Evolutionary conservation across 257 asterid species (phyloP).

Genomic region (Solanum lignicaule): DNA sequence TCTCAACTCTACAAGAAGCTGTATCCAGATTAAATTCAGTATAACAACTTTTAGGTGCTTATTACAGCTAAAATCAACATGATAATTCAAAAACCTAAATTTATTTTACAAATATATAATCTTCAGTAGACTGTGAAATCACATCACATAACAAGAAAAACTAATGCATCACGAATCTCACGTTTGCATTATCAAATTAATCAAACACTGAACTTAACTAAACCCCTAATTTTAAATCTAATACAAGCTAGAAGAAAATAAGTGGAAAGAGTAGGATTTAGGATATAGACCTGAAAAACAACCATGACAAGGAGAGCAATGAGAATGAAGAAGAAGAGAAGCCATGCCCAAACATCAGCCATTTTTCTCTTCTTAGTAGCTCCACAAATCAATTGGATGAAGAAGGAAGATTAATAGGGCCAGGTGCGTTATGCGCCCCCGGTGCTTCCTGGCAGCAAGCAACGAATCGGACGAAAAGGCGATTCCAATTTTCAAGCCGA

Average conservation of each 20-base stretch:
- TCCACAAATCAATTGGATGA: not conserved
- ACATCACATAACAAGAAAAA: not conserved
- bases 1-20: not conserved
- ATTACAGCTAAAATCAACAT: not conserved
- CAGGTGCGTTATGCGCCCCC: constrained; percentile 1
- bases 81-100: not conserved
- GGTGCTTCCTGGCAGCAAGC: not conserved
- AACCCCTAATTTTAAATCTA: not conserved
- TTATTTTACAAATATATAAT: not conserved
- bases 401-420: not conserved
- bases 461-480: not conserved
- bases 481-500: not conserved
- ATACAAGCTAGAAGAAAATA: not conserved
- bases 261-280: not conserved
- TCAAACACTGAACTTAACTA: not conserved
- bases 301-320: constrained; percentile 54
- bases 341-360: constrained; percentile 71
- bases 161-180: not conserved
- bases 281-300: constrained; percentile 58
- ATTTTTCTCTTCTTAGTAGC: constrained; percentile 9
- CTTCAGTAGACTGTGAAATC: not conserved
- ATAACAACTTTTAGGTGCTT: not conserved
- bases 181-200: not conserved
- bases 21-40: not conserved
- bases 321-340: constrained; percentile 70